Conservation (phyloP, 106 monocot species). For the Agapanthus africanus region DNA sequence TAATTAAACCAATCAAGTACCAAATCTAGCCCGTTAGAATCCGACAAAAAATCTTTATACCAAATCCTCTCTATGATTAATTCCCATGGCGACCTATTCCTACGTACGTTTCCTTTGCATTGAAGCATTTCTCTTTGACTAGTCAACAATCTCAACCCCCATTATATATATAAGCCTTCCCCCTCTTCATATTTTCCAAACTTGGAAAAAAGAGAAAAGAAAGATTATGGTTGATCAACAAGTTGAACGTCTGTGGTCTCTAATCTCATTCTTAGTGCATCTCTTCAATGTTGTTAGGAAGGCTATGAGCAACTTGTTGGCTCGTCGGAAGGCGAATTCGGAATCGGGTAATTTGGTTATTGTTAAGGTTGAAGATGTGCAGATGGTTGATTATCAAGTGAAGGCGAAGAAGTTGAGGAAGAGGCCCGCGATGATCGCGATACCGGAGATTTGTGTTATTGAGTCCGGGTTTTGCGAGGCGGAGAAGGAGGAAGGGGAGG, state of each 20-base stretch:
- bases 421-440: slow-evolving; percentile 53
- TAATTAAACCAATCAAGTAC: no score
- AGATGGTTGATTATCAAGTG: not conserved
- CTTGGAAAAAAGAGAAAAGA: not conserved
- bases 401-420: slow-evolving; percentile 17
- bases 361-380: not conserved
- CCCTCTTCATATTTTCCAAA: not conserved
- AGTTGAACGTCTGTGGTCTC: slow-evolving; percentile 13
- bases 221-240: slow-evolving; percentile 8
- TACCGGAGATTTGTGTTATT: slow-evolving; percentile 20
- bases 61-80: not conserved
- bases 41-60: not conserved
- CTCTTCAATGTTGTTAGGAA: slow-evolving; percentile 17
- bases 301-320: not conserved
- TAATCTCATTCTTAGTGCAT: slow-evolving; percentile 13
- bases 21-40: not conserved
- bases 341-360: slow-evolving; percentile 9
- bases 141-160: not conserved
- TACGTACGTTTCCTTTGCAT: not conserved
- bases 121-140: slow-evolving; percentile 3
- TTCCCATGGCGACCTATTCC: not conserved
- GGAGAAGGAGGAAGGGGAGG: slow-evolving; percentile 3
- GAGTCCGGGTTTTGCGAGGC: not conserved
- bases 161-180: not conserved
- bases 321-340: not conserved